Conservation (phyloP, 768 basidiomycete genomes). For the Serendipita sp. region DNA sequence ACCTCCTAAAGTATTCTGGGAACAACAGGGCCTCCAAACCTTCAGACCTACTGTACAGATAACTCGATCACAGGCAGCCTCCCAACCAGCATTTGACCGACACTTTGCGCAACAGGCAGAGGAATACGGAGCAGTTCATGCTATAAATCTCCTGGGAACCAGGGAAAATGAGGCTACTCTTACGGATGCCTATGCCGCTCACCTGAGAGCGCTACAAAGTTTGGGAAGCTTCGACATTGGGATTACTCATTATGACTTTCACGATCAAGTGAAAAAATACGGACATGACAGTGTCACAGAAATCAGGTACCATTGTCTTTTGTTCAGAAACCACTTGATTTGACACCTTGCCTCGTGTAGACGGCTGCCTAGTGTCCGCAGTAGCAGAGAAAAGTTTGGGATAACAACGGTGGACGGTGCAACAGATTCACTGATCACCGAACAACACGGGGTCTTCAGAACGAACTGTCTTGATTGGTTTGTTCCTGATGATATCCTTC, state of each 20-base stretch:
- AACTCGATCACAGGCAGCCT: conserved; percentile 75
- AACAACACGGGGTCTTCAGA: conserved; percentile 82
- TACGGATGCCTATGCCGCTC: conserved; percentile 66
- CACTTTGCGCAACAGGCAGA: conserved; percentile 79
- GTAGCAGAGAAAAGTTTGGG: conserved; percentile 62
- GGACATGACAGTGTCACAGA: conserved; percentile 84
- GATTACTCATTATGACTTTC: conserved; percentile 91
- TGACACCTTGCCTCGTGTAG: conserved; percentile 22
- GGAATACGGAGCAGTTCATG: conserved; percentile 72
- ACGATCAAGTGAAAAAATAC: conserved; percentile 56
- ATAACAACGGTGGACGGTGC: conserved; percentile 66
- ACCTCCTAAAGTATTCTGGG: conserved; percentile 74
- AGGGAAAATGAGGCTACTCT: conserved; percentile 86
- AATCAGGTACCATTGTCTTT: conserved; percentile 31
- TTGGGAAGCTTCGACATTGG: conserved; percentile 51
- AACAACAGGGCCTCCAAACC: conserved; percentile 89
- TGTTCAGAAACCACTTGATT: background rate
- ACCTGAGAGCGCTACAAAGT: conserved; percentile 45
- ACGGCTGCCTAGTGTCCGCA: conserved; percentile 39
- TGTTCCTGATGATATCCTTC: conserved; percentile 13
- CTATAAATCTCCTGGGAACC: conserved; percentile 77
- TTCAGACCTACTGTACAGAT: conserved; percentile 92
- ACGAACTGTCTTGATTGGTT: conserved; percentile 95
- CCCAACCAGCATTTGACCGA: conserved; percentile 92
- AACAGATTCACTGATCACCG: conserved; percentile 57